phyloP scores from a whole-genome alignment of 495 filamentous ascomycete genomes.

The Evernia prunastri region DNA sequence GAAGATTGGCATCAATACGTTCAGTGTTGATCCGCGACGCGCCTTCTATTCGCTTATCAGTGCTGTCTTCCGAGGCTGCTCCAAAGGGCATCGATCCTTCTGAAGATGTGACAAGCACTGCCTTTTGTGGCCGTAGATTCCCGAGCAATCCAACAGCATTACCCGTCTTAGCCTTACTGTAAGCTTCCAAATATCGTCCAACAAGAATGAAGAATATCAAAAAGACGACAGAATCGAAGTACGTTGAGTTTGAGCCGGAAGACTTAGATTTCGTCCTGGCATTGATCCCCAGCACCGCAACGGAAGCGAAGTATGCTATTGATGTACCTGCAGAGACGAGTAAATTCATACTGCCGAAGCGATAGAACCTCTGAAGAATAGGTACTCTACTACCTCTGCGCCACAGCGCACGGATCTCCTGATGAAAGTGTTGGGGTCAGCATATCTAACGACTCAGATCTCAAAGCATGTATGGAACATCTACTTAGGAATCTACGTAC shows the following conservation, averaged over 20 bases:
- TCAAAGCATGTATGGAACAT: neutral
- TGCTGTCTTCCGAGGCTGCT: neutral
- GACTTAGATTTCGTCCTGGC: conserved; percentile 40
- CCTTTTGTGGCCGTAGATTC: conserved; percentile 73
- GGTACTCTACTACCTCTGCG: conserved; percentile 70
- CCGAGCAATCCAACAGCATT: conserved; percentile 78
- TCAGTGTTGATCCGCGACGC: conserved; percentile 25
- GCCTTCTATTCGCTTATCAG: neutral
- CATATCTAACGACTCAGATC: neutral
- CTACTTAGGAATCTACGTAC: neutral
- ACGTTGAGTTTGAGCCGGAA: conserved; percentile 53
- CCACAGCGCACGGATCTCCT: conserved; percentile 73
- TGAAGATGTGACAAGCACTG: conserved; percentile 52
- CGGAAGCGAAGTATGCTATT: conserved; percentile 80
- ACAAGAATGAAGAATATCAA: conserved; percentile 85
- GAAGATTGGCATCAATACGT: conserved; percentile 58
- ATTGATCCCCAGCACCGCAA: conserved; percentile 69
- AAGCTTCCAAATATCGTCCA: conserved; percentile 76
- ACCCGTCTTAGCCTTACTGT: conserved; percentile 87
- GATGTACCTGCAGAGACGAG: conserved; percentile 83
- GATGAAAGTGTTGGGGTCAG: neutral
- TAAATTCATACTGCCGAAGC: conserved; percentile 96
- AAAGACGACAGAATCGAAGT: conserved; percentile 94
- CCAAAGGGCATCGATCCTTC: neutral
- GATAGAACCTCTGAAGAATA: conserved; percentile 69